Percentiles rank a stretch among this genome's conserved stretches.
Evolutionary conservation across 169 alveolate genomes (phyloP).

Genomic region (Babesia gibsoni): DNA sequence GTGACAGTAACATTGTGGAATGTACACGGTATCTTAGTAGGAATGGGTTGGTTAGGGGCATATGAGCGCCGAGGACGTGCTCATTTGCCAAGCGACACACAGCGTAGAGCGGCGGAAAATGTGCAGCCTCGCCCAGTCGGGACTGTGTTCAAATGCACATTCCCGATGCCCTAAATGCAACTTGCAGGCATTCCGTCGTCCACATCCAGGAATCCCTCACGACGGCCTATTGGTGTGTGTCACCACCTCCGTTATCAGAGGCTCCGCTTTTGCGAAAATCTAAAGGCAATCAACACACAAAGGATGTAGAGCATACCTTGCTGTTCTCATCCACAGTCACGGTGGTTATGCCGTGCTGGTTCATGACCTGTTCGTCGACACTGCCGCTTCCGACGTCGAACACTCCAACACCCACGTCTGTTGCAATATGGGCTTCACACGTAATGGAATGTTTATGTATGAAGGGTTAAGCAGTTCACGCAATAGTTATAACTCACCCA

Average conservation of each 20-base stretch:
- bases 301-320: not conserved
- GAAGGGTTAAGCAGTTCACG: no score
- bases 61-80: no score
- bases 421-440: not conserved
- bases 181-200: no score
- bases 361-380: slow-evolving; percentile 16
- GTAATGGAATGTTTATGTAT: no score
- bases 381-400: slow-evolving; percentile 49
- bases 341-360: slow-evolving; percentile 35
- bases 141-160: no score
- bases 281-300: not conserved
- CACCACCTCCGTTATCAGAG: slow-evolving; percentile 38
- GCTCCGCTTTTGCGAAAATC: slow-evolving; percentile 7
- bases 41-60: no score
- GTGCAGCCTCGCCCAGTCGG: no score
- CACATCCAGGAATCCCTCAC: not conserved
- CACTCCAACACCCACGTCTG: slow-evolving; percentile 65
- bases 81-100: no score
- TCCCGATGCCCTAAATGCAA: no score
- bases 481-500: slow-evolving; percentile 22
- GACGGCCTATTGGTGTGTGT: not conserved
- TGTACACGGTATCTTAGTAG: no score
- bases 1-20: no score
- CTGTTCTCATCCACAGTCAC: slow-evolving; percentile 7
- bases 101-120: no score